These are phyloP conservation scores for Pittosporum tobira DNA, from an alignment of 129 eudicot genomes.

Conservation along the genomic window DNA sequence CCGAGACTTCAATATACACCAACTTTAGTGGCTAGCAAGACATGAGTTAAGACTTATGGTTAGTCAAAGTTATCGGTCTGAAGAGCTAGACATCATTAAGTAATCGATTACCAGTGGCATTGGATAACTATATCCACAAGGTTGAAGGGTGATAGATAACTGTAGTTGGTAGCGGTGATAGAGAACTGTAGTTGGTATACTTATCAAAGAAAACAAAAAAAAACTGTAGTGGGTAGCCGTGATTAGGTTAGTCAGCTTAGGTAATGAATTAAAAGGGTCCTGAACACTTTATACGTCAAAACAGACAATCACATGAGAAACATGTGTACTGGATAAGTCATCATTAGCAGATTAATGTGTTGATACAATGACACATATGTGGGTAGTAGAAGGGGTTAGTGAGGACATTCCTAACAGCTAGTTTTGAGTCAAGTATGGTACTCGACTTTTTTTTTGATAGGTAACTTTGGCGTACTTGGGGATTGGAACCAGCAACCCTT, in stretches of 20 bases:
- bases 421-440: no score
- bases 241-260: not conserved
- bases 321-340: not conserved
- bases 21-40: not conserved
- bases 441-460: no score
- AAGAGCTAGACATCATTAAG: not conserved
- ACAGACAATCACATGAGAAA: not conserved
- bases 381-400: not conserved
- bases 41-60: not conserved
- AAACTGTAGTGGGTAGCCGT: no score
- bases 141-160: not conserved
- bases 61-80: not conserved
- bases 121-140: not conserved
- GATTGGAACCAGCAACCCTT: no score
- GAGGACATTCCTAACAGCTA: no score
- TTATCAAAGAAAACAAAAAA: no score
- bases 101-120: not conserved
- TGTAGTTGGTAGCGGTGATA: no score
- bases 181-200: no score
- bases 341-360: no score
- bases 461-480: no score
- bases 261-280: no score
- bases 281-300: not conserved
- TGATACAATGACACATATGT: not conserved
- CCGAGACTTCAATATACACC: no score